These are phyloP conservation scores for Elymus sibiricus DNA, from an alignment of 176 grass and related monocot species.

Conservation along the genomic window DNA sequence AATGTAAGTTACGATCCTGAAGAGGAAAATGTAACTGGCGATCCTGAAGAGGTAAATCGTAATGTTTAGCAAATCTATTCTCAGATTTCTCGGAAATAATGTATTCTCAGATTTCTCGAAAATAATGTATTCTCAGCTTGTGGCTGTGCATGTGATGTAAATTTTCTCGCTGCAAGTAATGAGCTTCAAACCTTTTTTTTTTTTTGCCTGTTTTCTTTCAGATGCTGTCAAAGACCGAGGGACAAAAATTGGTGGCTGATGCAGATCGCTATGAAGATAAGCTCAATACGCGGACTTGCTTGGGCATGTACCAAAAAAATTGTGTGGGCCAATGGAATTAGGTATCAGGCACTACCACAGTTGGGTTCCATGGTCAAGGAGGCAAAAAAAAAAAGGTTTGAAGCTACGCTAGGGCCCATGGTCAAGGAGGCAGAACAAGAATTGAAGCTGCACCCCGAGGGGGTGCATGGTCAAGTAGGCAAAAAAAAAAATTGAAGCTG, in stretches of 20 bases:
- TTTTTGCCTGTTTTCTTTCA: background rate
- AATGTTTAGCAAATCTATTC: constrained; percentile 12
- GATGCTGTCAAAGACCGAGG: background rate
- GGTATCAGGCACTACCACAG: background rate
- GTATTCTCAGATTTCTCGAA: background rate
- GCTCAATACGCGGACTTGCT: background rate
- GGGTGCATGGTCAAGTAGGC: background rate
- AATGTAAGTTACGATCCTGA: background rate
- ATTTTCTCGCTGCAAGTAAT: constrained; percentile 7
- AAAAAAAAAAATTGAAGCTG: background rate
- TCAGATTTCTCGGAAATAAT: no score
- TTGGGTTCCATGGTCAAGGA: background rate
- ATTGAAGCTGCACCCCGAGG: background rate
- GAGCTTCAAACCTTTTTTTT: background rate
- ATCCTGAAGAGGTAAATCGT: background rate
- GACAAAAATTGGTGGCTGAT: background rate
- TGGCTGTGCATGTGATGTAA: background rate
- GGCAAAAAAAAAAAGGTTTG: background rate
- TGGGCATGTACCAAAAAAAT: background rate
- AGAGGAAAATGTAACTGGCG: background rate
- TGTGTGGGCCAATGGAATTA: background rate
- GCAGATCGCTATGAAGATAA: background rate
- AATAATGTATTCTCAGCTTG: background rate
- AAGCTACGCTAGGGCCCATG: background rate
- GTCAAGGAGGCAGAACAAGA: background rate